Evolutionary conservation across 257 asterid species (phyloP).

Genomic region (Ehretia macrophylla): DNA sequence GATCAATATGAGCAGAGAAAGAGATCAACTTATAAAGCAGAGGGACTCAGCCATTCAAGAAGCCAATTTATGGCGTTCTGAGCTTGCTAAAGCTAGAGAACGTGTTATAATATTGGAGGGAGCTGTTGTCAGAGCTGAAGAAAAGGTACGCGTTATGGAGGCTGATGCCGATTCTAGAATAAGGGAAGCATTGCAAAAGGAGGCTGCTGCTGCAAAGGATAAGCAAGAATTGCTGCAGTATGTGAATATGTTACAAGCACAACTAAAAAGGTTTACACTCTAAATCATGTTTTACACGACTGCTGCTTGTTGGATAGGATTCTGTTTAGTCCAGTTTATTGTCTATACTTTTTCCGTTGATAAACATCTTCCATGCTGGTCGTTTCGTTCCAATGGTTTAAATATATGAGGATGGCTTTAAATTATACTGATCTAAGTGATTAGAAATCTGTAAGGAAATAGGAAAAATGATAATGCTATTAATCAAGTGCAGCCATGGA

Average conservation of each 20-base stretch:
- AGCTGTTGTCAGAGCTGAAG: conserved; percentile 92
- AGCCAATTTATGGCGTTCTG: conserved; percentile 98
- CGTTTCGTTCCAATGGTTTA: too few relatives aligned
- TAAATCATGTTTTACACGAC: conserved; percentile 2
- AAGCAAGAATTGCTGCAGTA: conserved; percentile 75
- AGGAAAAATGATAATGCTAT: too few relatives aligned
- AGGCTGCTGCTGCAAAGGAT: conserved; percentile 65
- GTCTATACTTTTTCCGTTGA: not conserved
- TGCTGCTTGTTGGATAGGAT: not conserved
- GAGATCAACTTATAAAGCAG: conserved; percentile 64
- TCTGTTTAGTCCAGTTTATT: not conserved
- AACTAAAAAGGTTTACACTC: conserved; percentile 58
- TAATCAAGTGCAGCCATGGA: too few relatives aligned
- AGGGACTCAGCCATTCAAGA: conserved; percentile 78
- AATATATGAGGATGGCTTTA: too few relatives aligned
- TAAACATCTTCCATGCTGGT: too few relatives aligned
- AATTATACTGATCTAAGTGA: too few relatives aligned
- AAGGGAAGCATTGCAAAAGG: conserved; percentile 65
- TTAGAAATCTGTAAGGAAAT: too few relatives aligned
- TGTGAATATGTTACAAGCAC: conserved; percentile 66
- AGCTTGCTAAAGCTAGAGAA: conserved; percentile 94
- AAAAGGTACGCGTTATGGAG: conserved; percentile 76
- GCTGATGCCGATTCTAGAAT: conserved; percentile 79
- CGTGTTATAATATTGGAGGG: conserved; percentile 90
- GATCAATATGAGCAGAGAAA: conserved; percentile 54